These are phyloP conservation scores for Geopyxis carbonaria DNA, from an alignment of 495 filamentous ascomycete species.

Conservation along the genomic window DNA sequence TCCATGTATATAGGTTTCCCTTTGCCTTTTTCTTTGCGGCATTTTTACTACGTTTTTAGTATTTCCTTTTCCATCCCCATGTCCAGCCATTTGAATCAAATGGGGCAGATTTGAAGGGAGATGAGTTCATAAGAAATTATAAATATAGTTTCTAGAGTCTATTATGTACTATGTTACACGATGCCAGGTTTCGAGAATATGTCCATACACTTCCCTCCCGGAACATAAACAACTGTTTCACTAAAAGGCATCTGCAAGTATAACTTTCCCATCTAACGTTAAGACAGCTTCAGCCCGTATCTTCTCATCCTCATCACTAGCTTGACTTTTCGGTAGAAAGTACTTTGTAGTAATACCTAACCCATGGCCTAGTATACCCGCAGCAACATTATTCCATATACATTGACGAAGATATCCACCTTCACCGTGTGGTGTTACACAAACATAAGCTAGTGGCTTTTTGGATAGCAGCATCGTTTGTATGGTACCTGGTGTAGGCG, in stretches of 20 bases:
- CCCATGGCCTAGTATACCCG: conserved; percentile 2
- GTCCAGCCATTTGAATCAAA: too few species aligned
- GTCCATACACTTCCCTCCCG: too few species aligned
- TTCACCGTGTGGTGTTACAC: conserved; percentile 5
- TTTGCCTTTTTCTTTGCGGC: conserved; percentile 2
- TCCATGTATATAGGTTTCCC: conserved; percentile 3
- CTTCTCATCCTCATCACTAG: neutral
- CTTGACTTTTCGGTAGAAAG: neutral
- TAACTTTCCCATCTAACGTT: conserved; percentile 4
- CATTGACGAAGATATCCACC: conserved; percentile 10
- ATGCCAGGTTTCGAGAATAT: too few species aligned
- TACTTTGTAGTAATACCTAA: conserved; percentile 1
- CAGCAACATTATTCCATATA: conserved; percentile 16
- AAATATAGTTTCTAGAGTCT: too few species aligned
- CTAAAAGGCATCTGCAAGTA: too few species aligned
- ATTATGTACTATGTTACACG: too few species aligned
- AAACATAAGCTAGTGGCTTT: conserved; percentile 16
- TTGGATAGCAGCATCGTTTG: conserved; percentile 13
- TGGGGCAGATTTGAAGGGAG: too few species aligned
- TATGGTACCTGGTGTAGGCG: conserved; percentile 15
- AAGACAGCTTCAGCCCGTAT: conserved; percentile 4
- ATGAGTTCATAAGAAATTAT: too few species aligned
- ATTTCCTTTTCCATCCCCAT: too few species aligned
- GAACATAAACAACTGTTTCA: too few species aligned
- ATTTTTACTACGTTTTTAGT: neutral